Conservation (phyloP, 768 basidiomycete species). For the Hericium alpestre region DNA sequence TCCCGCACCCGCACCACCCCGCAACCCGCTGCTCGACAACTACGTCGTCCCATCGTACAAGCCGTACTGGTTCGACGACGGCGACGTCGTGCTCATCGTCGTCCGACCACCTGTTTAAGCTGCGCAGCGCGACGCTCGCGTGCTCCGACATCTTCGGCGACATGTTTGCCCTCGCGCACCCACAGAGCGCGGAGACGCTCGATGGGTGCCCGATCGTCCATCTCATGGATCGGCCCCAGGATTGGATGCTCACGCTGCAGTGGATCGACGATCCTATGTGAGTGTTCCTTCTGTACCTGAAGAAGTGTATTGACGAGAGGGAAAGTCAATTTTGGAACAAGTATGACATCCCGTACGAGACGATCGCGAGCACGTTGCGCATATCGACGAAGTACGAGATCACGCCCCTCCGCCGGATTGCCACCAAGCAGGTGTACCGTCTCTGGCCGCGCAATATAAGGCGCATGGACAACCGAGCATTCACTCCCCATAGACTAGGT, state of each 20-base stretch:
- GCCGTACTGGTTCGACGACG: constrained; percentile 25
- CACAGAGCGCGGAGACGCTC: constrained; percentile 18
- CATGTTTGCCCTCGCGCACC: constrained; percentile 27
- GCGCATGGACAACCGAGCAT: constrained; percentile 18
- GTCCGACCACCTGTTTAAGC: constrained; percentile 9
- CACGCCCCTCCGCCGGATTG: constrained; percentile 18
- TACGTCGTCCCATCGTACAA: constrained; percentile 1
- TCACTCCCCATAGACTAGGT: constrained; percentile 23
- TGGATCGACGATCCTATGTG: constrained; percentile 27
- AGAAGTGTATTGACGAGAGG: not conserved
- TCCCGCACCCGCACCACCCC: not conserved
- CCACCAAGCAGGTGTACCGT: constrained; percentile 14
- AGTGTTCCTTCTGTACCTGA: constrained; percentile 6
- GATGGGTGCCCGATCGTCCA: constrained; percentile 23
- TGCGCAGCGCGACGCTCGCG: constrained; percentile 14
- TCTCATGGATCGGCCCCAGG: constrained; percentile 19
- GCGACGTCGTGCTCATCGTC: constrained; percentile 26
- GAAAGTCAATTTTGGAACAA: constrained; percentile 18
- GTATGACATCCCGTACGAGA: constrained; percentile 16
- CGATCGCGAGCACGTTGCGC: constrained; percentile 19
- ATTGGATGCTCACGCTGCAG: constrained; percentile 21
- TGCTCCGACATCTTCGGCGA: constrained; percentile 22
- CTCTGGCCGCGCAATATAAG: constrained; percentile 22
- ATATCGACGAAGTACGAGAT: constrained; percentile 30
- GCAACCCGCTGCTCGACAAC: not conserved